phyloP scores from a whole-genome alignment of 2,329 filamentous ascomycete species.

The Colletotrichum sidae region DNA sequence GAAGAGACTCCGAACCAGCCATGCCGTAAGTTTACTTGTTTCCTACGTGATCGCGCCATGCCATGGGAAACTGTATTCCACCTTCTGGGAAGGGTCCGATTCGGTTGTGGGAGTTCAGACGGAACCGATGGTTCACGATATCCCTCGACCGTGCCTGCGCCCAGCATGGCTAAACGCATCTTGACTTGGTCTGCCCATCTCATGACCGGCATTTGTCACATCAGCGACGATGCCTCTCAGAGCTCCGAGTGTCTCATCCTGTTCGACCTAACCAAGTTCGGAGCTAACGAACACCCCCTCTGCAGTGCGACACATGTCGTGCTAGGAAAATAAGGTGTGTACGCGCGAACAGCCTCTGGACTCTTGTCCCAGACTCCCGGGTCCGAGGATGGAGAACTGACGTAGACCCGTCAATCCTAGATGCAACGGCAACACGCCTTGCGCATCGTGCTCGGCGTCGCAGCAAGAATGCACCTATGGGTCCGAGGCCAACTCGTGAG shows the following conservation, averaged over 20 bases:
- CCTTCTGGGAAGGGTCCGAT: too few species aligned
- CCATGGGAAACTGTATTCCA: too few species aligned
- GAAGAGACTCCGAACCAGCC: conserved; percentile 55
- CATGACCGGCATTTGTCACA: not conserved
- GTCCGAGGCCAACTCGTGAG: conserved; percentile 57
- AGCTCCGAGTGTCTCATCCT: not conserved
- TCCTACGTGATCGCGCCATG: too few species aligned
- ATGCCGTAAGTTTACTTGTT: conserved; percentile 46
- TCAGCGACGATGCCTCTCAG: too few species aligned
- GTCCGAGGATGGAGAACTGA: conserved; percentile 2
- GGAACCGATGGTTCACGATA: not conserved
- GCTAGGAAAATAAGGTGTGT: conserved; percentile 58
- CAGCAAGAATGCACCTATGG: conserved; percentile 55
- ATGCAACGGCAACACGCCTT: conserved; percentile 61
- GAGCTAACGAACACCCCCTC: conserved; percentile 11
- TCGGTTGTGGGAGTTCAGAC: too few species aligned
- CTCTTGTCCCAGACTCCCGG: conserved; percentile 17
- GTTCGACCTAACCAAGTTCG: not conserved
- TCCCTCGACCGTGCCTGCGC: not conserved
- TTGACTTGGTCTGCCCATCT: not conserved
- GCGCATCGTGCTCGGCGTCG: conserved; percentile 50
- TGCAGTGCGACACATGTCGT: conserved; percentile 60
- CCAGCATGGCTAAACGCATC: too few species aligned
- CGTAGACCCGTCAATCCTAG: conserved; percentile 43
- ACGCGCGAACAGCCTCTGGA: conserved; percentile 6